Base-by-base conservation (phyloP, 305 asterid genomes). In the Monarda citriodora region DNA sequence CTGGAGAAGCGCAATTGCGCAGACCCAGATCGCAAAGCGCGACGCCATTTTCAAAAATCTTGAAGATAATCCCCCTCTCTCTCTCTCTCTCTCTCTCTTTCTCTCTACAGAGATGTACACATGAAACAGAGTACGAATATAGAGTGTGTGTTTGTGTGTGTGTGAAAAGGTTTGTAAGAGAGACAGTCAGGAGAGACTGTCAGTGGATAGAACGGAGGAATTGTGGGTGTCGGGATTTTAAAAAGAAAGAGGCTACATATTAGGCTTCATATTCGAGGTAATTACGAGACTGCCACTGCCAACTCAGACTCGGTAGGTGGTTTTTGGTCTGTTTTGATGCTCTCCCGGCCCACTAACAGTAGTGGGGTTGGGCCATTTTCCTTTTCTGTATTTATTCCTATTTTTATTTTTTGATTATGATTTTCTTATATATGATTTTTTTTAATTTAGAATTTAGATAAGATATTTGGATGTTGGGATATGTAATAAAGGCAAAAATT, bases 1-100 rank as follows among this genome's bases (percentile, higher is more conserved):
- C 6, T 74, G 81, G 55, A 82, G 75, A 23, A 77, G 48, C 48
- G 38, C 22, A 26, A 75, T 7, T 38, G 67, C 36, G 37, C 65
- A 70, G 65, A 72, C 16, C 9, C 72, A 63, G 48, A 80, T 63
- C 18, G 55, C 45, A 63, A 65, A 66, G 50, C 15, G 26, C 38
- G 53, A 53, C 56, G 64, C 74, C 86, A 80, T 77, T 49, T 72
- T 52, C 62, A 25, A 18, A 50, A 36, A 55, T 45, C 48, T 53
- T 34, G 16, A 25, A 51, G 32, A 25, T 22, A 17, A 12, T 2
- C 10, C n/a, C 17, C 6, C n/a, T n/a, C 5, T 31, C 36, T 31
- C 36, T 31, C 37, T 32, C 37, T 32, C 3, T n/a, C n/a, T n/a
- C n/a, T n/a, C n/a, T n/a, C n/a, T n/a, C n/a, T n/a, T n/a, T n/a